phyloP scores from a whole-genome alignment of 371 early-diverging fungal species.

The Mortierella sp. region DNA sequence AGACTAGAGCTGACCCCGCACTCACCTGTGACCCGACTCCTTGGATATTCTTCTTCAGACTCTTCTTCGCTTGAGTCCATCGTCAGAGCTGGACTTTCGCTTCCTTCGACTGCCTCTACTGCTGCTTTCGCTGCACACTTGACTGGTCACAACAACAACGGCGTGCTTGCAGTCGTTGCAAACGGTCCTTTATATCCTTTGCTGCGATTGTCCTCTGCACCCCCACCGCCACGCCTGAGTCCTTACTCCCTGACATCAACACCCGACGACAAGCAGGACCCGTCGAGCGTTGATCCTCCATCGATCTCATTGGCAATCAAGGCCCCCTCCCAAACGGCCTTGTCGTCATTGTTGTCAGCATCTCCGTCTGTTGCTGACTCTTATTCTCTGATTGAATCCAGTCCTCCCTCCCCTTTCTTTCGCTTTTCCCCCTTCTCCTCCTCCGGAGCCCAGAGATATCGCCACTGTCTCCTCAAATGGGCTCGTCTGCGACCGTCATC shows the following conservation, averaged over 20 bases:
- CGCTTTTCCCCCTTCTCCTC: constrained; percentile 18
- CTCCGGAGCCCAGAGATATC: constrained; percentile 38
- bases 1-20: constrained; percentile 2
- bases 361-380: constrained; percentile 3
- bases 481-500: constrained; percentile 62
- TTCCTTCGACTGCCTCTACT: not conserved
- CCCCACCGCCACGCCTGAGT: not conserved
- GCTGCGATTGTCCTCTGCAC: constrained; percentile 24
- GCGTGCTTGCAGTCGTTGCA: constrained; percentile 28
- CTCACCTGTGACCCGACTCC: constrained; percentile 7
- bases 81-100: constrained; percentile 13
- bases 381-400: not conserved
- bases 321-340: constrained; percentile 25
- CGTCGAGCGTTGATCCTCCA: constrained; percentile 22
- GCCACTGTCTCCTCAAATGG: constrained; percentile 46
- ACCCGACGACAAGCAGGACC: not conserved
- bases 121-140: constrained; percentile 5
- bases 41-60: constrained; percentile 1
- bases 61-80: not conserved
- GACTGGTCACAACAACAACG: constrained; percentile 18
- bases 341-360: constrained; percentile 9
- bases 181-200: constrained; percentile 27
- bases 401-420: not conserved
- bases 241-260: constrained; percentile 1
- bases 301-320: constrained; percentile 22